These are phyloP conservation scores for Nissolia schottii DNA, from an alignment of 306 rosid genomes.

Conservation along the genomic window DNA sequence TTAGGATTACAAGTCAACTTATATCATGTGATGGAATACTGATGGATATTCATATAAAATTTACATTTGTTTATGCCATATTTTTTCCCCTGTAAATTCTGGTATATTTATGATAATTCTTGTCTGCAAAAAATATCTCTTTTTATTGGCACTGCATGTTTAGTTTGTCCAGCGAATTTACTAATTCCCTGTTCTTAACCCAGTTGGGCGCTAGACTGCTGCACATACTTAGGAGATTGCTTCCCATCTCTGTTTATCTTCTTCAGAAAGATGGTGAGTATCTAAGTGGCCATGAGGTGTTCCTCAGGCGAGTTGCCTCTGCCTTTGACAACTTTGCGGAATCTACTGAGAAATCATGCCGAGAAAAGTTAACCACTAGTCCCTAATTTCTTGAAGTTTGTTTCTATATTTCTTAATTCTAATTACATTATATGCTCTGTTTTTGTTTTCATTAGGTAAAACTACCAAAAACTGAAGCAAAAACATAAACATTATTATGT, in stretches of 20 bases:
- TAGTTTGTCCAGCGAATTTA: conserved; percentile 13
- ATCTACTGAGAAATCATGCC: conserved; percentile 85
- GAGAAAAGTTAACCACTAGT: conserved; percentile 66
- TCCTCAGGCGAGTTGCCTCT: conserved; percentile 87
- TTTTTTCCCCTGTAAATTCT: too few species aligned
- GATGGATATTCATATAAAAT: too few species aligned
- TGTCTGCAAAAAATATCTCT: too few species aligned
- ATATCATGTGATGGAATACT: not conserved
- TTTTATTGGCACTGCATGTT: too few species aligned
- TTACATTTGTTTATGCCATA: too few species aligned
- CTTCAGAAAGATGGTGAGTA: conserved; percentile 97
- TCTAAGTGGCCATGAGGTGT: conserved; percentile 90
- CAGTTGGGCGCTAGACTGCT: conserved; percentile 89
- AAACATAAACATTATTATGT: too few species aligned
- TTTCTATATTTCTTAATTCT: not conserved
- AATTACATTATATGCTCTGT: too few species aligned
- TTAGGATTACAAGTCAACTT: not conserved
- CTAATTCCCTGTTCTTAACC: conserved; percentile 27
- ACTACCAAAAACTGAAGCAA: too few species aligned
- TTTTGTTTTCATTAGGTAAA: too few species aligned
- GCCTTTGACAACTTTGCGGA: conserved; percentile 93
- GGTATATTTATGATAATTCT: too few species aligned
- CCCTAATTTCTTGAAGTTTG: conserved; percentile 12
- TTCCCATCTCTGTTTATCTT: conserved; percentile 90
- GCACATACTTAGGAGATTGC: conserved; percentile 92